Evolutionary conservation across 108 stramenopile genomes (phyloP).

Genomic region (Stephanodiscus minutulus): DNA sequence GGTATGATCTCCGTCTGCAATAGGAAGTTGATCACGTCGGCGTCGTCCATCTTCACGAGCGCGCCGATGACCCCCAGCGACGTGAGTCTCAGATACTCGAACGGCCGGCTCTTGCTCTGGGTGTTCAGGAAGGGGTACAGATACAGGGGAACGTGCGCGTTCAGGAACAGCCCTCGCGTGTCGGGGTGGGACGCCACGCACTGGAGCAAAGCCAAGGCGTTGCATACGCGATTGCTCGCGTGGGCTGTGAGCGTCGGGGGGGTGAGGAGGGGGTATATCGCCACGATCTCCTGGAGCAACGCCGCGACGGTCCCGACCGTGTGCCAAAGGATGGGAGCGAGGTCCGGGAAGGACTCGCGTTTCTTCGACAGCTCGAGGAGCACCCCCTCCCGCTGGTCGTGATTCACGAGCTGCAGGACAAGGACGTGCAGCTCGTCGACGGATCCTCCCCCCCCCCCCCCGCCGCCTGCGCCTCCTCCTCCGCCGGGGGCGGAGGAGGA

Average conservation of each 20-base stretch:
- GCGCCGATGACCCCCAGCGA: conserved; percentile 98
- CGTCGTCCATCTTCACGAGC: conserved; percentile 98
- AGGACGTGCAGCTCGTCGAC: conserved; percentile 83
- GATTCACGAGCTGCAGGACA: conserved; percentile 74
- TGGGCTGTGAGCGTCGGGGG: conserved; percentile 97
- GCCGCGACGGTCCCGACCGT: conserved; percentile 82
- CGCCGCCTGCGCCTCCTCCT: no score
- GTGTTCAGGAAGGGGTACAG: conserved; percentile 99
- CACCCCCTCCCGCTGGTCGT: conserved; percentile 91
- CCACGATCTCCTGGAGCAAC: conserved; percentile 97
- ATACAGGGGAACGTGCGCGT: conserved; percentile 97
- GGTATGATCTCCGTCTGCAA: conserved; percentile 94
- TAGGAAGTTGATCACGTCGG: conserved; percentile 96
- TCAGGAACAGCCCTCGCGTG: conserved; percentile 91
- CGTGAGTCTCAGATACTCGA: conserved; percentile 97
- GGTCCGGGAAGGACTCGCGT: conserved; percentile 93
- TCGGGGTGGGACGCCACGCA: conserved; percentile 98
- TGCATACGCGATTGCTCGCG: conserved; percentile 97
- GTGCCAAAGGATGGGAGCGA: conserved; percentile 93
- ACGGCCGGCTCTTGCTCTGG: conserved; percentile 92
- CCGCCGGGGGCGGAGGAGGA: no score
- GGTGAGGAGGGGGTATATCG: conserved; percentile 95
- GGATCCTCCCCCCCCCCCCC: neutral
- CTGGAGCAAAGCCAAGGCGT: conserved; percentile 97
- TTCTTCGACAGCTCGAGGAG: conserved; percentile 97